Evolutionary conservation across 2,329 filamentous ascomycete genomes (phyloP), one percentile per base, ranked within the genome.

Genomic region (Pezicula radicicola): DNA sequence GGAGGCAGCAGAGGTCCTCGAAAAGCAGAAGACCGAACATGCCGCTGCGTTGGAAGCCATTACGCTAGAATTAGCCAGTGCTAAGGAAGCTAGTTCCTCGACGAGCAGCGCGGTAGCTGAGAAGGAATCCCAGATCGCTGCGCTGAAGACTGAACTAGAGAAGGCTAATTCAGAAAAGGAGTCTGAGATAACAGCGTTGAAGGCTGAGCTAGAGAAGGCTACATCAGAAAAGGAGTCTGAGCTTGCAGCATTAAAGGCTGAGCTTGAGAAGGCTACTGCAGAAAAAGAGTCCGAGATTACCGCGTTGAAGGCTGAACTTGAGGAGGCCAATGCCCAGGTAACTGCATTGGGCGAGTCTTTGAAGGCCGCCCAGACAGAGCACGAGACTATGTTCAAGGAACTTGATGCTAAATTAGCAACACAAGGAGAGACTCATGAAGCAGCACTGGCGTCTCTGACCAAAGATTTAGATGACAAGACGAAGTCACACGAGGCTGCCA

Each of bases 341-440:
- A n/a, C 74, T 77, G 60, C 66, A 70, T 74, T 0, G 66, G 84
- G 6, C 12, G 70, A 75, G 40, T 74, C 74, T 4, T 66, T 85
- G 43, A 75, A 83, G 63, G 67, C 72, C n/a, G 75, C 78, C 56
- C 78, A 84, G 57, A 71, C 74, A 30, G 72, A 52, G 21, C 15
- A 75, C 50, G 66, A 70, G 19, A 60, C 69, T 40, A 75, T 78
- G 62, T 65, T 82, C 5, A 73, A 78, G 54, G 71, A 73, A 51
- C 63, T 83, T 16, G 71, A 75, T 58, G 62, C 67, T 40, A 70
- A 72, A 0, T 64, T 81, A 7, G 66, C 70, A 25, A 70, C 76
- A 37, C 70, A 81, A 61, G 76, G 81, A 55, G 63, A 73, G 46
- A 15, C 35, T 15, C 46, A 44, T 36, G 46, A 25, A 8, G 47